Percentiles rank a stretch among this genome's conserved stretches.
Conservation (phyloP, 805 yeast genomes). For the Lipomyces lipofer region DNA sequence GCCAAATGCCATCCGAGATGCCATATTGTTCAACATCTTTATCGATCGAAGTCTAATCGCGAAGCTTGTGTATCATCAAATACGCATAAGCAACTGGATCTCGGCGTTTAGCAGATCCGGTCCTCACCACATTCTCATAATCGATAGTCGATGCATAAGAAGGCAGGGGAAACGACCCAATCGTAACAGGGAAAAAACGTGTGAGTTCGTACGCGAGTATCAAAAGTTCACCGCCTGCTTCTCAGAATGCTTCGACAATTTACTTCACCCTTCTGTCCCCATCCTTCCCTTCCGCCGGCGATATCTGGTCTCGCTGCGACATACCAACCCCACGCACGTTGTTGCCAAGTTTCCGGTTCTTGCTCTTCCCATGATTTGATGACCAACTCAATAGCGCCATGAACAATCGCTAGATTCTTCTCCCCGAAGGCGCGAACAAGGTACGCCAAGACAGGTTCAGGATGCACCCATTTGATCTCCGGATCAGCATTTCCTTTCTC, state of each 20-base stretch:
- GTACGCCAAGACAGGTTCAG: conserved; percentile 22
- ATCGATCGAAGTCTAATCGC: too few species aligned
- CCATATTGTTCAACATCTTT: too few species aligned
- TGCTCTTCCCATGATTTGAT: conserved; percentile 21
- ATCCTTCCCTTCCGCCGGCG: conserved; percentile 20
- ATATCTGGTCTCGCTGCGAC: conserved; percentile 20
- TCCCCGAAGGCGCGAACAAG: conserved; percentile 25
- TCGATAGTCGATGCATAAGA: too few species aligned
- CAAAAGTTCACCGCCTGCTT: too few species aligned
- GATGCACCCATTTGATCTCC: conserved; percentile 27
- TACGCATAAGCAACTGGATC: too few species aligned
- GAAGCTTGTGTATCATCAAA: too few species aligned
- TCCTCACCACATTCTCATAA: too few species aligned
- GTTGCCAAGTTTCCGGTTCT: conserved; percentile 6
- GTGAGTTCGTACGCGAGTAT: too few species aligned
- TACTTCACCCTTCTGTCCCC: conserved; percentile 24
- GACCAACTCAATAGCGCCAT: conserved; percentile 25
- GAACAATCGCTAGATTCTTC: conserved; percentile 4
- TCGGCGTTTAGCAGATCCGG: too few species aligned
- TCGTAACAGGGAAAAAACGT: too few species aligned
- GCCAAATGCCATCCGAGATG: too few species aligned
- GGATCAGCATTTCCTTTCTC: conserved; percentile 1
- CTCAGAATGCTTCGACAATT: conserved; percentile 15
- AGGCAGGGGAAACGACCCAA: too few species aligned
- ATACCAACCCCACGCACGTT: conserved; percentile 21